Evolutionary conservation across 2,329 filamentous ascomycete genomes (phyloP).

Genomic region (Pestalotiopsis fici): DNA sequence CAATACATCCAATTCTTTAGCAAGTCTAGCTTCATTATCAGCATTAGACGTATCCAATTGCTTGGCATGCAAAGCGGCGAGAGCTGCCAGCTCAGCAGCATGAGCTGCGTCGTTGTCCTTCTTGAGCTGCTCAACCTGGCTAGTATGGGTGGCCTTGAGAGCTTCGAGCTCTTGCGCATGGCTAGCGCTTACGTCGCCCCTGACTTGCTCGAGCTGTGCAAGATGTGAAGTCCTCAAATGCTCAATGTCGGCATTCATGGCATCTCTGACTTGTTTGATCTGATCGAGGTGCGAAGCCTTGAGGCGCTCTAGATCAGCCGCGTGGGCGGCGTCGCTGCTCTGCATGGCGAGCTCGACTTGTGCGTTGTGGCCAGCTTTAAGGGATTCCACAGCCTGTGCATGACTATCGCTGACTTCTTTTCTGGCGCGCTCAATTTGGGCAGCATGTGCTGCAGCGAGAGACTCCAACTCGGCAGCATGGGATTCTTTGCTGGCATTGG

Average conservation of each 20-base stretch:
- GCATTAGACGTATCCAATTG: slow-evolving; percentile 10
- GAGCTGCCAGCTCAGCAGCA: slow-evolving; percentile 23
- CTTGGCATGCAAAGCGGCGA: slow-evolving; percentile 24
- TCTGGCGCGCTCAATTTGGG: slow-evolving; percentile 14
- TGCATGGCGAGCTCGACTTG: slow-evolving; percentile 10
- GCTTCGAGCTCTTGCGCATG: slow-evolving; percentile 14
- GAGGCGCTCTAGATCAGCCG: slow-evolving; percentile 14
- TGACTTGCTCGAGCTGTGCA: slow-evolving; percentile 12
- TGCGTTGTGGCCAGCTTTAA: slow-evolving; percentile 10
- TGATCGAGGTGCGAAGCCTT: slow-evolving; percentile 11
- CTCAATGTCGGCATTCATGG: slow-evolving; percentile 12
- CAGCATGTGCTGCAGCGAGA: slow-evolving; percentile 16
- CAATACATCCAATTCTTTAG: slow-evolving; percentile 24
- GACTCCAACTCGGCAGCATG: slow-evolving; percentile 27
- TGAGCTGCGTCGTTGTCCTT: slow-evolving; percentile 19
- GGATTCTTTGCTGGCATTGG: slow-evolving; percentile 18
- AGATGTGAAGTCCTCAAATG: slow-evolving; percentile 10
- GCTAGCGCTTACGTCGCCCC: not conserved
- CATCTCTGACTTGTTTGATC: slow-evolving; percentile 10
- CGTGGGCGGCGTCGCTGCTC: slow-evolving; percentile 12
- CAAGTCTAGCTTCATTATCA: slow-evolving; percentile 18
- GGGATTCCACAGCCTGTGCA: slow-evolving; percentile 12
- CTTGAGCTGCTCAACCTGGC: slow-evolving; percentile 20
- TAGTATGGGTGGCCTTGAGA: slow-evolving; percentile 16
- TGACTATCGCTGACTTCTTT: slow-evolving; percentile 12